phyloP scores from a whole-genome alignment of 164 flowering plant species.

The Dillenia suffruticosa region DNA sequence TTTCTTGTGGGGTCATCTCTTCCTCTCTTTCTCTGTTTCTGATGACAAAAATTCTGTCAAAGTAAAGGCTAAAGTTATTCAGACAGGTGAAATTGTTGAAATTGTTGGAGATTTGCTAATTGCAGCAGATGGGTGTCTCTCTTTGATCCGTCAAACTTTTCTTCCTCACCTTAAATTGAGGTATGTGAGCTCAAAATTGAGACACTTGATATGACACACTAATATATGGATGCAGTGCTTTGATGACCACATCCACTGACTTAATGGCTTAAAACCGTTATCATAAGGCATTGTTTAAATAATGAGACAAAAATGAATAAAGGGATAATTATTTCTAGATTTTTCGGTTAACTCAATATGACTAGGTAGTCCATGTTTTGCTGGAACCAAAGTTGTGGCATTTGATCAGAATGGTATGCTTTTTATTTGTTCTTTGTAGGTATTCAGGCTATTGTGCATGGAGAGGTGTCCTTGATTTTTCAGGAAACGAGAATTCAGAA shows the following conservation, averaged over 20 bases:
- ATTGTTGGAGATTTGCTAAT: constrained; percentile 65
- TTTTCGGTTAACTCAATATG: too few species aligned
- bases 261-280: too few species aligned
- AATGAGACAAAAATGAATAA: too few species aligned
- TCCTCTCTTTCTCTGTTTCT: constrained; percentile 44
- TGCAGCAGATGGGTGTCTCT: constrained; percentile 92
- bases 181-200: constrained; percentile 22
- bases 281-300: too few species aligned
- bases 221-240: too few species aligned
- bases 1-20: constrained; percentile 67
- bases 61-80: constrained; percentile 37
- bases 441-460: constrained; percentile 91
- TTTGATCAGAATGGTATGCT: too few species aligned
- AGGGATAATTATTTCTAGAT: too few species aligned
- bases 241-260: too few species aligned
- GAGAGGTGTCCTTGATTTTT: constrained; percentile 82
- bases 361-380: not conserved
- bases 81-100: constrained; percentile 42
- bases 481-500: constrained; percentile 55
- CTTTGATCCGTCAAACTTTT: constrained; percentile 53
- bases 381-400: too few species aligned
- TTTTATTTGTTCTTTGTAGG: constrained; percentile 21
- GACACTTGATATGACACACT: too few species aligned
- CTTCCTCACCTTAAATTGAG: constrained; percentile 67
- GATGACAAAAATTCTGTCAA: constrained; percentile 41